Evolutionary conservation across 2,329 filamentous ascomycete species (phyloP).

Genomic region (Penicillium sp.): DNA sequence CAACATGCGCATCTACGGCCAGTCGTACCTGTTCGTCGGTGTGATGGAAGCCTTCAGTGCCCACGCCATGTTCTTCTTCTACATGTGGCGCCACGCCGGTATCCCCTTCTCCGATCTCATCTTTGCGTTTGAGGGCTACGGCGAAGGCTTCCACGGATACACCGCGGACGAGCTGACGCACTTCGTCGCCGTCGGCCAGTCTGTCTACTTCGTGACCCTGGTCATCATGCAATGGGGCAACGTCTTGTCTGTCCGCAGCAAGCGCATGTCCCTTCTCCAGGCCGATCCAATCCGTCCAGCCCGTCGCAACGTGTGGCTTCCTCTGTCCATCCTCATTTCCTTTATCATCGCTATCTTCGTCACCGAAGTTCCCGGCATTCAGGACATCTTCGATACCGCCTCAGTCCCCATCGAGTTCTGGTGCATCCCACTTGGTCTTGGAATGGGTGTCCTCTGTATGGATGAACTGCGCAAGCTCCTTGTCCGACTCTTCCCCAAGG

Average conservation of each 20-base stretch:
- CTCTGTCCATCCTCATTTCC: constrained; percentile 48
- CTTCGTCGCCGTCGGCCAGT: constrained; percentile 52
- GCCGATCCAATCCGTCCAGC: constrained; percentile 50
- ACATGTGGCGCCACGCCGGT: constrained; percentile 50
- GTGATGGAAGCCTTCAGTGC: constrained; percentile 52
- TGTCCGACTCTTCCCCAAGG: constrained; percentile 48
- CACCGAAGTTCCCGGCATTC: constrained; percentile 52
- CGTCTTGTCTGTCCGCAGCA: constrained; percentile 52
- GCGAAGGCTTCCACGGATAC: constrained; percentile 52
- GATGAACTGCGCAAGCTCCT: constrained; percentile 54
- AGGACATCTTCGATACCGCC: constrained; percentile 50
- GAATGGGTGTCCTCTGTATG: constrained; percentile 51
- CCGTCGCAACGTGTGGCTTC: constrained; percentile 52
- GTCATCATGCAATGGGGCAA: constrained; percentile 57
- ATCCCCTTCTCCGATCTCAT: constrained; percentile 51
- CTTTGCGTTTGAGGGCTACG: constrained; percentile 52
- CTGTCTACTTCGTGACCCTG: constrained; percentile 55
- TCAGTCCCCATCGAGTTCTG: constrained; percentile 54
- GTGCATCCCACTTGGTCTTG: constrained; percentile 53
- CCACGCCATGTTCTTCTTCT: constrained; percentile 56
- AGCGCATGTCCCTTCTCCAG: constrained; percentile 52
- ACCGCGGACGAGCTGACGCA: constrained; percentile 44
- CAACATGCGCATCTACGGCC: constrained; percentile 52
- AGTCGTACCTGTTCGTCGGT: constrained; percentile 54
- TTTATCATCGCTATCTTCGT: constrained; percentile 55